Conservation (phyloP, 2,329 filamentous ascomycete genomes). For the Teratosphaeria nubilosa region DNA sequence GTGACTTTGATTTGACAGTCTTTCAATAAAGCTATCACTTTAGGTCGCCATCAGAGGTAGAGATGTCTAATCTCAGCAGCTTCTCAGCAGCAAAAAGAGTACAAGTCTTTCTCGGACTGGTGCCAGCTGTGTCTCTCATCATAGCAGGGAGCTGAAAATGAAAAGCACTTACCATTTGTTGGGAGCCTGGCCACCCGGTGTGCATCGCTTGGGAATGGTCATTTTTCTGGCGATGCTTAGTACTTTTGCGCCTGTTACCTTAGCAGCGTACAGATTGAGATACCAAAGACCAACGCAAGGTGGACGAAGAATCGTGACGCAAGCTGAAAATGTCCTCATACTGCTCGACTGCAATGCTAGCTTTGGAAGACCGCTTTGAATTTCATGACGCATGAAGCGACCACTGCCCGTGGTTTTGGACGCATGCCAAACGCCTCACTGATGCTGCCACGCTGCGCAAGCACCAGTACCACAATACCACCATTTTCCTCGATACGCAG, state of each 20-base stretch:
- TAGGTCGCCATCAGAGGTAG: background rate
- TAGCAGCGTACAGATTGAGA: background rate
- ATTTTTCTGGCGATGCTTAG: background rate
- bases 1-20: too few species aligned
- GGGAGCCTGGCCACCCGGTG: background rate
- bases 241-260: background rate
- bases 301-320: background rate
- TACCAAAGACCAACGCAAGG: background rate
- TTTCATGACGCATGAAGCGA: background rate
- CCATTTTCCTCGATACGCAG: background rate
- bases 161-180: background rate
- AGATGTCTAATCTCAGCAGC: constrained; percentile 25
- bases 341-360: background rate
- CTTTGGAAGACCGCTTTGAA: background rate
- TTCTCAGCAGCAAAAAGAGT: constrained; percentile 53
- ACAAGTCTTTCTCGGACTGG: constrained; percentile 56
- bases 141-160: constrained; percentile 17
- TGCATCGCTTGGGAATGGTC: background rate
- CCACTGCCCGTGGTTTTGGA: background rate
- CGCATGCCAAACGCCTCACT: constrained; percentile 17
- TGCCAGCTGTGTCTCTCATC: constrained; percentile 56
- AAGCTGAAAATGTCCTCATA: background rate
- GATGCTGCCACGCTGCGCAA: background rate
- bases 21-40: background rate
- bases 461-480: background rate